A percentile compares a stretch with the other conserved stretches of the same genome.
Conservation (phyloP, 371 early-diverging fungal genomes). For the Mucor saturninus region DNA sequence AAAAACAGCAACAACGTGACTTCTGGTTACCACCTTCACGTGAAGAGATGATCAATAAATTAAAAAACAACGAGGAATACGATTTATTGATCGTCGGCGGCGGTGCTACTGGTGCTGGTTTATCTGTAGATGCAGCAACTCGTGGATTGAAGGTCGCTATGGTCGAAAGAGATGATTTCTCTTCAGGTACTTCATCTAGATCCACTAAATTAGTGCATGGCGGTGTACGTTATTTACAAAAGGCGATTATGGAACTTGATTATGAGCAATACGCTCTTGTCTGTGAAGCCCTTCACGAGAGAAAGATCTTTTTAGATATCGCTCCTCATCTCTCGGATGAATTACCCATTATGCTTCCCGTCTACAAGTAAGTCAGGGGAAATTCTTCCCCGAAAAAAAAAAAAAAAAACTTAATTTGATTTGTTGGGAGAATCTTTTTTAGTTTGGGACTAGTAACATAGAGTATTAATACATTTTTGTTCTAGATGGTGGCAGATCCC, state of each 20-base stretch:
- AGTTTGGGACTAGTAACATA: slow-evolving; percentile 5
- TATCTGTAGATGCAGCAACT: slow-evolving; percentile 96
- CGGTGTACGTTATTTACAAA: slow-evolving; percentile 99
- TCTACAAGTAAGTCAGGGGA: slow-evolving; percentile 75
- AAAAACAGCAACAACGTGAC: slow-evolving; percentile 43
- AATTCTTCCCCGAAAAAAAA: background rate
- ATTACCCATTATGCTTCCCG: slow-evolving; percentile 95
- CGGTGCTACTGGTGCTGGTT: slow-evolving; percentile 98
- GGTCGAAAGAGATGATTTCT: slow-evolving; percentile 98
- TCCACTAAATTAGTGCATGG: slow-evolving; percentile 99
- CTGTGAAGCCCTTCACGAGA: slow-evolving; percentile 95
- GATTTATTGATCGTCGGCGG: slow-evolving; percentile 98
- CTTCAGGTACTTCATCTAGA: slow-evolving; percentile 94
- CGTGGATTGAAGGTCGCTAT: slow-evolving; percentile 96
- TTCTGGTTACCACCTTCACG: slow-evolving; percentile 79
- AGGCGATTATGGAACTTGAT: slow-evolving; percentile 95
- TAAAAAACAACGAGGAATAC: slow-evolving; percentile 62
- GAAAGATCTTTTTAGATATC: slow-evolving; percentile 92
- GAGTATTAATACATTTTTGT: background rate
- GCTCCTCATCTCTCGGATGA: slow-evolving; percentile 96
- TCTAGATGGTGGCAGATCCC: slow-evolving; percentile 92
- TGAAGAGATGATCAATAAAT: slow-evolving; percentile 70
- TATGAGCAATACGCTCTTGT: slow-evolving; percentile 98
- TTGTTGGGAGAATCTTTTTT: slow-evolving; percentile 8
- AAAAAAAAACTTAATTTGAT: background rate